Conservation (phyloP, 345 rosid genomes). For the Linum lewisii region DNA sequence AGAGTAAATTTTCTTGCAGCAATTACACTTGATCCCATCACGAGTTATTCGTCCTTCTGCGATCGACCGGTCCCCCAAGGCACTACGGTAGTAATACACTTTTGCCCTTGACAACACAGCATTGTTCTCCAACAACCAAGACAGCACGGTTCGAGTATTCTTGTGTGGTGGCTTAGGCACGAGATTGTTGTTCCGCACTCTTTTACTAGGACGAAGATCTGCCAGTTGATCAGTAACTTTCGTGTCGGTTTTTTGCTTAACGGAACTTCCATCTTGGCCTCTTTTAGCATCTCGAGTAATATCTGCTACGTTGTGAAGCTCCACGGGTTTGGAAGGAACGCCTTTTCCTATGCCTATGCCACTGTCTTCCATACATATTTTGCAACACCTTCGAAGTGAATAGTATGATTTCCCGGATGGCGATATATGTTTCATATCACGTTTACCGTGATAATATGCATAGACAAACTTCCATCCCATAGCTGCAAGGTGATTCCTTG, state of each 20-base stretch:
- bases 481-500: conserved; percentile 37
- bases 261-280: conserved; percentile 10
- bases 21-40: conserved; percentile 59
- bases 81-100: conserved; percentile 31
- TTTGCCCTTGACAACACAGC: conserved; percentile 49
- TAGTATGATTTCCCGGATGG: conserved; percentile 28
- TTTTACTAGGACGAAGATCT: conserved; percentile 40
- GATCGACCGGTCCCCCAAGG: conserved; percentile 18
- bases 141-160: conserved; percentile 43
- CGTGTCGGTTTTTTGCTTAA: conserved; percentile 4
- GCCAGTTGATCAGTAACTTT: conserved; percentile 6
- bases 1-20: conserved; percentile 44
- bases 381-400: conserved; percentile 45
- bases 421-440: conserved; percentile 21
- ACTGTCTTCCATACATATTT: conserved; percentile 14
- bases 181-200: conserved; percentile 26
- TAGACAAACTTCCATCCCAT: conserved; percentile 37
- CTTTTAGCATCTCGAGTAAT: no score
- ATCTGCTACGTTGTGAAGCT: conserved; percentile 1
- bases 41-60: conserved; percentile 52
- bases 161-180: conserved; percentile 23
- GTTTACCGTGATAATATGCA: conserved; percentile 9
- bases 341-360: conserved; percentile 1
- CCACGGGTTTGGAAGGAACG: background rate
- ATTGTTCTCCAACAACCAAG: conserved; percentile 68